Evolutionary conservation across 78 protist genomes (phyloP).

Genomic region (Isochrysis galbana): DNA sequence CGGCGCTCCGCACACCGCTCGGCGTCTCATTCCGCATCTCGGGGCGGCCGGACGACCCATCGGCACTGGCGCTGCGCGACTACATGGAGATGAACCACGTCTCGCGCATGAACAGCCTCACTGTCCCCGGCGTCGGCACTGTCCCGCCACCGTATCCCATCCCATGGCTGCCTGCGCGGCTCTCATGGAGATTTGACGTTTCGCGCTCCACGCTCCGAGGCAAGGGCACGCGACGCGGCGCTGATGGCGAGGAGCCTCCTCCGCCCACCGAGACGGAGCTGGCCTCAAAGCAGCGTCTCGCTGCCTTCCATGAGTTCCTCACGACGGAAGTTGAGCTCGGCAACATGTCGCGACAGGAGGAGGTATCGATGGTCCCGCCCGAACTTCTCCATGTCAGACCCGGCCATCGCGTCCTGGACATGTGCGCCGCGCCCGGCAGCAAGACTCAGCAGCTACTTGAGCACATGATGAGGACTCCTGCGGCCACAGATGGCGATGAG

Average conservation of each 20-base stretch:
- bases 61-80: background rate
- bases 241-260: background rate
- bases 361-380: slow-evolving; percentile 45
- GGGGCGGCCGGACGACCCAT: background rate
- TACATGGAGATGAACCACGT: background rate
- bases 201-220: slow-evolving; percentile 11
- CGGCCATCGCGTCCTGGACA: slow-evolving; percentile 81
- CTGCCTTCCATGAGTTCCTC: slow-evolving; percentile 38
- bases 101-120: background rate
- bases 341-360: slow-evolving; percentile 61
- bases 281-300: background rate
- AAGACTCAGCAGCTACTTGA: slow-evolving; percentile 96
- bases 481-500: background rate
- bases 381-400: slow-evolving; percentile 1
- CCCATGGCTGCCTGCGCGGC: background rate
- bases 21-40: slow-evolving; percentile 53
- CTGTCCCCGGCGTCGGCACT: background rate
- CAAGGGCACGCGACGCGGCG: background rate
- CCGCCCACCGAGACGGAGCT: background rate
- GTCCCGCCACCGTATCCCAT: background rate
- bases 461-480: background rate
- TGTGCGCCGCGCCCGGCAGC: slow-evolving; percentile 99
- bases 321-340: slow-evolving; percentile 24
- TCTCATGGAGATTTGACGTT: slow-evolving; percentile 22
- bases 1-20: slow-evolving; percentile 24